phyloP scores from a whole-genome alignment of 2,329 filamentous ascomycete species.

The Fusarium ramigenum region DNA sequence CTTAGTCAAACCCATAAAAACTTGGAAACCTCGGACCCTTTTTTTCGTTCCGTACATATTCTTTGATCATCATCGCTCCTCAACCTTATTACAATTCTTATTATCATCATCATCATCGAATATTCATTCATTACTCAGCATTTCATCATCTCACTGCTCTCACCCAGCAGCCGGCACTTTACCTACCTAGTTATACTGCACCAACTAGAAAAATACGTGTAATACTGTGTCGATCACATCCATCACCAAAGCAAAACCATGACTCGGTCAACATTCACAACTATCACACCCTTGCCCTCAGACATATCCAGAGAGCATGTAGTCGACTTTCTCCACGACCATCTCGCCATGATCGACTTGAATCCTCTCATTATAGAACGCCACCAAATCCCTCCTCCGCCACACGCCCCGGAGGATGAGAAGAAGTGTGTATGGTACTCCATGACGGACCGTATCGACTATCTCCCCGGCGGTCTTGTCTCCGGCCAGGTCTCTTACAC shows the following conservation, averaged over 20 bases:
- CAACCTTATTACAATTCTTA: not conserved
- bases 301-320: conserved; percentile 75
- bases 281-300: conserved; percentile 78
- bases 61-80: not conserved
- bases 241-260: conserved; percentile 23
- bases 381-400: conserved; percentile 72
- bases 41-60: not conserved
- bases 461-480: conserved; percentile 73
- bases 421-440: conserved; percentile 79
- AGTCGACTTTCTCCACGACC: conserved; percentile 78
- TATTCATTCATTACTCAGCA: conserved; percentile 3
- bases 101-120: not conserved
- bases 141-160: not conserved
- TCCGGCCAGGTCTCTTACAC: conserved; percentile 79
- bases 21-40: not conserved
- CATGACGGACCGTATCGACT: conserved; percentile 79
- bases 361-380: conserved; percentile 84
- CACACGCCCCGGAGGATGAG: conserved; percentile 75
- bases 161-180: not conserved
- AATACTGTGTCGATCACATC: conserved; percentile 16
- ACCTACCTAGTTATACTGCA: not conserved
- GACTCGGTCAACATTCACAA: conserved; percentile 72
- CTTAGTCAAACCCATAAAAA: not conserved
- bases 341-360: conserved; percentile 85
- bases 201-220: not conserved